Evolutionary conservation across 1,284 basidiomycete genomes (phyloP).

Genomic region (Cryptococcus amylolentus): DNA sequence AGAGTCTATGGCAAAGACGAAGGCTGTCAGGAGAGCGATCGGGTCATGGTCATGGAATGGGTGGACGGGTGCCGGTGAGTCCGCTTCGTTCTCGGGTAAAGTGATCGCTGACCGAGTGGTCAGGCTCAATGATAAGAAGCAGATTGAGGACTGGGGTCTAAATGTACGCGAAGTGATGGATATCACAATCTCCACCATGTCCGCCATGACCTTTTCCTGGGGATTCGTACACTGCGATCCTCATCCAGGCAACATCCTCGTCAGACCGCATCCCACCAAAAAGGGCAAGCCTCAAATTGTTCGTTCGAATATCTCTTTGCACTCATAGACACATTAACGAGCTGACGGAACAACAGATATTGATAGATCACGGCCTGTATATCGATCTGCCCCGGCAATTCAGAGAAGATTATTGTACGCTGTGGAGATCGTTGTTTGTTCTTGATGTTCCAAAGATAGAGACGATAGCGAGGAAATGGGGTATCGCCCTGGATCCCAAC

Average conservation of each 20-base stretch:
- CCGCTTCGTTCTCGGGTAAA: background rate
- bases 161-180: constrained; percentile 55
- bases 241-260: constrained; percentile 72
- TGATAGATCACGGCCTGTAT: constrained; percentile 86
- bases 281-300: constrained; percentile 70
- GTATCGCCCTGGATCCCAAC: constrained; percentile 68
- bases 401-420: constrained; percentile 65
- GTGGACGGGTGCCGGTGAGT: constrained; percentile 61
- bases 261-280: constrained; percentile 65
- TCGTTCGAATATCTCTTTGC: constrained; percentile 2
- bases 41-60: constrained; percentile 77
- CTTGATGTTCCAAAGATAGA: constrained; percentile 65
- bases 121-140: constrained; percentile 64
- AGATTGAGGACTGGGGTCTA: constrained; percentile 47
- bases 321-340: background rate
- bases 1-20: constrained; percentile 68
- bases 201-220: constrained; percentile 83
- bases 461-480: constrained; percentile 66
- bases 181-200: constrained; percentile 60
- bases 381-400: constrained; percentile 65
- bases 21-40: constrained; percentile 56
- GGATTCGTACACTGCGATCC: constrained; percentile 72
- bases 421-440: constrained; percentile 75
- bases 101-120: background rate
- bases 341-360: constrained; percentile 32